phyloP scores from a whole-genome alignment of 345 rosid species.

The Hibiscus mutabilis region DNA sequence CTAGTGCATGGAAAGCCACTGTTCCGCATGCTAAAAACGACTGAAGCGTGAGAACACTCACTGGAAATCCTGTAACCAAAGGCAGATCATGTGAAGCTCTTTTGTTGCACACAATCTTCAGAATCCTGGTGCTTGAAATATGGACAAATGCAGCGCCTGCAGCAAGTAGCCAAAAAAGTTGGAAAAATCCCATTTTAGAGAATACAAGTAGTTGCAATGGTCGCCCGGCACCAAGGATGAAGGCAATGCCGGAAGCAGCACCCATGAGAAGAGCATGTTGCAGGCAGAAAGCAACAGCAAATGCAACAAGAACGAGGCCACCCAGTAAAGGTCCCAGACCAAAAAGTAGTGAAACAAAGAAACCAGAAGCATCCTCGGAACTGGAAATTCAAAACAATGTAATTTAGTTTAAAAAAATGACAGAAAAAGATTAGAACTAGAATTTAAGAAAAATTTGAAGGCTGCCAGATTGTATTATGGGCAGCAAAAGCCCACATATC shows the following conservation, averaged over 20 bases:
- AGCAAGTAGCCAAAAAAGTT: conserved; percentile 45
- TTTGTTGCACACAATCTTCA: conserved; percentile 50
- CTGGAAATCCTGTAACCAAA: conserved; percentile 44
- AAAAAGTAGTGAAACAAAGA: conserved; percentile 89
- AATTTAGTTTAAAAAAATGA: not conserved
- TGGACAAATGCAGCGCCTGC: conserved; percentile 60
- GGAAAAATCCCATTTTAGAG: conserved; percentile 71
- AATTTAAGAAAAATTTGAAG: too few species aligned
- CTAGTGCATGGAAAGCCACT: conserved; percentile 85
- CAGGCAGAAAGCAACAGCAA: conserved; percentile 66
- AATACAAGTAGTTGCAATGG: conserved; percentile 73
- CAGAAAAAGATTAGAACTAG: not conserved
- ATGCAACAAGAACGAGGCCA: conserved; percentile 67
- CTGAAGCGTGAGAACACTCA: conserved; percentile 74
- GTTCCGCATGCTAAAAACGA: conserved; percentile 84
- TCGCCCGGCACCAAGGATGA: conserved; percentile 86
- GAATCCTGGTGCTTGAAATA: conserved; percentile 42
- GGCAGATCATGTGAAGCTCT: conserved; percentile 46
- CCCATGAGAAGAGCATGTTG: conserved; percentile 96
- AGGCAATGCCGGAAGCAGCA: conserved; percentile 87
- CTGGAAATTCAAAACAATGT: conserved; percentile 41
- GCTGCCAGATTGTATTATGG: not conserved
- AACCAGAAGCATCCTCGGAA: conserved; percentile 95
- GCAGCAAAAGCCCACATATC: not conserved
- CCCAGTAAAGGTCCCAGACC: conserved; percentile 96